phyloP scores from a whole-genome alignment of 1,284 basidiomycete species.

The Chiua sp. region DNA sequence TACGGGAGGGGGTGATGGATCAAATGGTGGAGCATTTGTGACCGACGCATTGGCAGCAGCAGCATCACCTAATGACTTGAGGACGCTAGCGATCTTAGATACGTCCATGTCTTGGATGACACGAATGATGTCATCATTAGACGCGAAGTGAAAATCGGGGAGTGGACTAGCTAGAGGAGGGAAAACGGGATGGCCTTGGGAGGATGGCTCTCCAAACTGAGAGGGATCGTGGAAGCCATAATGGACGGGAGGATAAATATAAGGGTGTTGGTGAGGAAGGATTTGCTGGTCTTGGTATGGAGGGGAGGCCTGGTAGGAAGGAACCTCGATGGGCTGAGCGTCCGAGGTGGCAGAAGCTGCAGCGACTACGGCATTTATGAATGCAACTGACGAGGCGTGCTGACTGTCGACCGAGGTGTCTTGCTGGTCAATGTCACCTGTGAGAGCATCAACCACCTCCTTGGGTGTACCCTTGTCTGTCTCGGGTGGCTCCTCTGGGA shows the following conservation, averaged over 20 bases:
- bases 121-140: slow-evolving; percentile 76
- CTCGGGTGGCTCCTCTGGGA: slow-evolving; percentile 7
- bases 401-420: slow-evolving; percentile 38
- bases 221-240: slow-evolving; percentile 37
- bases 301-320: slow-evolving; percentile 28
- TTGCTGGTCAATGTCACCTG: slow-evolving; percentile 26
- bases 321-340: slow-evolving; percentile 29
- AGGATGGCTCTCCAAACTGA: slow-evolving; percentile 32
- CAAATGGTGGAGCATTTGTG: slow-evolving; percentile 36
- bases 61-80: slow-evolving; percentile 66
- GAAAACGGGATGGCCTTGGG: slow-evolving; percentile 38
- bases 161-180: slow-evolving; percentile 39
- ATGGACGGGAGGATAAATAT: slow-evolving; percentile 34
- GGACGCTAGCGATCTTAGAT: slow-evolving; percentile 65
- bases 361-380: slow-evolving; percentile 64
- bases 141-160: slow-evolving; percentile 56
- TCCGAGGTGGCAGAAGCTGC: slow-evolving; percentile 54
- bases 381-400: slow-evolving; percentile 53
- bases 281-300: slow-evolving; percentile 37
- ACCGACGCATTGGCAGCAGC: slow-evolving; percentile 49
- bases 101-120: slow-evolving; percentile 74
- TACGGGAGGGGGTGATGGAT: slow-evolving; percentile 38
- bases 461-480: slow-evolving; percentile 47
- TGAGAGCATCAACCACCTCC: slow-evolving; percentile 25
- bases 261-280: slow-evolving; percentile 32